Conservation (phyloP, 441 rosid genomes). For the Melastoma candidum region DNA sequence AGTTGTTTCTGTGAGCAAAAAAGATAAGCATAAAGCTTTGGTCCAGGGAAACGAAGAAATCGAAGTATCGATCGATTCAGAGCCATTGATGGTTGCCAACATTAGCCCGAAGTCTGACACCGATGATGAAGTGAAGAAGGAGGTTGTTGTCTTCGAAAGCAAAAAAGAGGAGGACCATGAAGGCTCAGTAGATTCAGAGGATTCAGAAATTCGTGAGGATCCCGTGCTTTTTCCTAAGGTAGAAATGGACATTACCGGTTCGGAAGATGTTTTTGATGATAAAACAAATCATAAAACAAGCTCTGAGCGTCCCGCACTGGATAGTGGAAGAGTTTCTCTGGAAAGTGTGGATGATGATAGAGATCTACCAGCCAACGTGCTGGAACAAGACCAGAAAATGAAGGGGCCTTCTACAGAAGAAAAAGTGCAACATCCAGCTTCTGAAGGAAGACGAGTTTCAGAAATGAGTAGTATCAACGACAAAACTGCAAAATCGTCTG, state of each 20-base stretch:
- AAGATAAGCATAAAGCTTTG: no score
- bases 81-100: no score
- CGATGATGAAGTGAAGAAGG: no score
- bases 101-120: no score
- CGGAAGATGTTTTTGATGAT: no score
- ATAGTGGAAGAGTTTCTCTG: not conserved
- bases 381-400: constrained; percentile 19
- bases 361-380: constrained; percentile 20
- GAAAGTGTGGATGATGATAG: constrained; percentile 15
- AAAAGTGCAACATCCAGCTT: constrained; percentile 32
- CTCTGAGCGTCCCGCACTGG: no score
- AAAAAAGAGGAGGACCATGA: no score
- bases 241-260: no score
- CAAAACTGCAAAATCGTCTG: constrained; percentile 25
- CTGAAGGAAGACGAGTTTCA: constrained; percentile 44
- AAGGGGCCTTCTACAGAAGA: constrained; percentile 23
- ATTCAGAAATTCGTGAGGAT: constrained; percentile 4
- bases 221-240: no score
- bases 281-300: no score
- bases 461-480: constrained; percentile 30
- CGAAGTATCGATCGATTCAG: not conserved
- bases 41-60: constrained; percentile 10
- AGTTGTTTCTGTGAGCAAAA: no score
- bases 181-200: not conserved
- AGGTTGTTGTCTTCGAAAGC: no score